These are phyloP conservation scores for Aspergillus incahuasiensis DNA, from an alignment of 495 filamentous ascomycete genomes.

Conservation along the genomic window DNA sequence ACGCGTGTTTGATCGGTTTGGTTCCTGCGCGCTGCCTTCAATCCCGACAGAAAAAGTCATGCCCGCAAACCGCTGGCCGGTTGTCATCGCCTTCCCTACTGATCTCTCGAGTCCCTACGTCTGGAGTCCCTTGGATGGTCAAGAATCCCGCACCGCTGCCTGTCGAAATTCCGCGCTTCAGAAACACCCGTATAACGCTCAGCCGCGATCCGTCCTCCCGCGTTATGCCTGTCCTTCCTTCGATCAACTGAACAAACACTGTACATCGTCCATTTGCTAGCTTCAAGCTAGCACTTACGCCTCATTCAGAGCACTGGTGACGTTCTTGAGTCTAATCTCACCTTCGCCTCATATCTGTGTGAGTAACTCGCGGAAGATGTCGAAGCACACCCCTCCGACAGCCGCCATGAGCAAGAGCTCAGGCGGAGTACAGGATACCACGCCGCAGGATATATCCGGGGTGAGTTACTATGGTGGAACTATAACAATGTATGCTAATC, in stretches of 20 bases:
- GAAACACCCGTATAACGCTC: conserved; percentile 1
- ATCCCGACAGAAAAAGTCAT: conserved; percentile 7
- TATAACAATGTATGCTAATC: background rate
- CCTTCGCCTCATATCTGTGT: background rate
- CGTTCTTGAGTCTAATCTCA: background rate
- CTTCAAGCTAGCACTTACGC: background rate
- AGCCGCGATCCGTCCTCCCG: conserved; percentile 2
- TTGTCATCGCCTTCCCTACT: background rate
- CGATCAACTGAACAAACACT: conserved; percentile 6
- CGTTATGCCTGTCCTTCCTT: conserved; percentile 9
- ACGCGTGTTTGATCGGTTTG: conserved; percentile 13
- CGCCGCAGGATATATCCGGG: conserved; percentile 26
- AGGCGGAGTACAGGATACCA: conserved; percentile 19
- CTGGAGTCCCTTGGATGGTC: background rate
- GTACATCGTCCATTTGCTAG: background rate
- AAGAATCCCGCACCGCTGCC: background rate
- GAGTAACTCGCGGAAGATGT: conserved; percentile 12
- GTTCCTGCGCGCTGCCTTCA: conserved; percentile 5
- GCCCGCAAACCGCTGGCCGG: conserved; percentile 5
- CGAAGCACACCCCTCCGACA: conserved; percentile 8
- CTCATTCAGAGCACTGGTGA: background rate
- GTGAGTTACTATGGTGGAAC: conserved; percentile 21
- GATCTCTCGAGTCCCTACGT: background rate
- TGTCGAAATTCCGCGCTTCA: background rate
- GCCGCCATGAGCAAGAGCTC: conserved; percentile 1